phyloP scores from a whole-genome alignment of 1,139 yeast species.

The Diutina neorugosa region DNA sequence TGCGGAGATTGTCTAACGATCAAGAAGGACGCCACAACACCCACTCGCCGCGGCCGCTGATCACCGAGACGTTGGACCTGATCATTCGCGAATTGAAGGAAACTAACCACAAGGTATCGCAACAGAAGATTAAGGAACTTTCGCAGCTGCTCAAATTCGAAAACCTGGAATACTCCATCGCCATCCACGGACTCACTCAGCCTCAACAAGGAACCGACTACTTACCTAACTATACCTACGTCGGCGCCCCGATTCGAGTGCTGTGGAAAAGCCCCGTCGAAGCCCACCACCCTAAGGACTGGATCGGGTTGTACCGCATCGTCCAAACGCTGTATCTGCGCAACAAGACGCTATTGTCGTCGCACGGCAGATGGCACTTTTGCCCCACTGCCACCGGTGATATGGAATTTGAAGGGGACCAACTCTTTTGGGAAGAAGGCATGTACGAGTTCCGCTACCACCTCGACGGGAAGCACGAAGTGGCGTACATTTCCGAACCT shows the following conservation, averaged over 20 bases:
- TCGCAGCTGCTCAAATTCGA: constrained; percentile 30
- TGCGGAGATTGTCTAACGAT: constrained; percentile 17
- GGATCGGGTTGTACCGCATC: constrained; percentile 72
- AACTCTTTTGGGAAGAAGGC: constrained; percentile 59
- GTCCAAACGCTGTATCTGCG: constrained; percentile 50
- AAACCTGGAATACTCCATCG: constrained; percentile 23
- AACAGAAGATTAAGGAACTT: constrained; percentile 28
- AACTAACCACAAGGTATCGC: constrained; percentile 16
- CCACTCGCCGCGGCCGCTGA: constrained; percentile 6
- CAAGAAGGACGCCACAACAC: constrained; percentile 3
- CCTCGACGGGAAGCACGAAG: constrained; percentile 58
- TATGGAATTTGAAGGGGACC: constrained; percentile 37
- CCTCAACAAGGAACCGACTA: background rate
- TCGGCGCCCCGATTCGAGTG: constrained; percentile 47
- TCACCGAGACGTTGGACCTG: constrained; percentile 29
- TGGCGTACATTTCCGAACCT: constrained; percentile 55
- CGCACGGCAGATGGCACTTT: constrained; percentile 64
- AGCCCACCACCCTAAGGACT: constrained; percentile 37
- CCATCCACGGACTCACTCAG: constrained; percentile 14
- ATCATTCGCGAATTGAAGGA: constrained; percentile 28
- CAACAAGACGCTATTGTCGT: constrained; percentile 47
- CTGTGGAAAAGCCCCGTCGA: constrained; percentile 44
- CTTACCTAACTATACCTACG: constrained; percentile 12
- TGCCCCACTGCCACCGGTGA: constrained; percentile 34
- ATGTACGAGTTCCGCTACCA: constrained; percentile 72